Evolutionary conservation across 2,329 filamentous ascomycete species (phyloP).

Genomic region (Alternaria burnsii): DNA sequence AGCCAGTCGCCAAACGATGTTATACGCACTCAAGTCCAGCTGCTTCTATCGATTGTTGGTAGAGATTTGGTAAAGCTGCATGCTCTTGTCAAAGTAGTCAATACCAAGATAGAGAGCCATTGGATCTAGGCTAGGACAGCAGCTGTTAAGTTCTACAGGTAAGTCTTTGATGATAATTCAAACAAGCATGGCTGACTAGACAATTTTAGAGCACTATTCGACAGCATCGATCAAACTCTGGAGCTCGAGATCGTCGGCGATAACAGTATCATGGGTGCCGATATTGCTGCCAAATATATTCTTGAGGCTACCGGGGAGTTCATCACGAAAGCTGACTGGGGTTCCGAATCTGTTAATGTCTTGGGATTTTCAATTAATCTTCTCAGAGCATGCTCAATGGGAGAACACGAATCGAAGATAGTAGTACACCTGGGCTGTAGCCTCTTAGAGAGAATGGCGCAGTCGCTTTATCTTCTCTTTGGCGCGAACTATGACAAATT

Average conservation of each 20-base stretch:
- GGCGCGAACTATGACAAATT: background rate
- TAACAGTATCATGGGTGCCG: background rate
- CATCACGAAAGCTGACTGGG: background rate
- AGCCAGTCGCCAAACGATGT: background rate
- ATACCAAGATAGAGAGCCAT: background rate
- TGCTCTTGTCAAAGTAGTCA: background rate
- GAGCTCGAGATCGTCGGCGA: background rate
- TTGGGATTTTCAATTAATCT: background rate
- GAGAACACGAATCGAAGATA: background rate
- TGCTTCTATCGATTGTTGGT: background rate
- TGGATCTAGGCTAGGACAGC: background rate
- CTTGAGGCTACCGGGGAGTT: background rate
- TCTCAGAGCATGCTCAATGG: background rate
- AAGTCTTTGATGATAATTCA: background rate
- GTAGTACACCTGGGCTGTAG: background rate
- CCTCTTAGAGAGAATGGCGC: constrained; percentile 2
- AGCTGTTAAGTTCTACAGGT: constrained; percentile 6
- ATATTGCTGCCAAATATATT: background rate
- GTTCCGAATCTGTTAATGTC: background rate
- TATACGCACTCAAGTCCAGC: background rate
- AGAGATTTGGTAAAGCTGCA: constrained; percentile 1
- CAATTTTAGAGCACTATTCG: background rate
- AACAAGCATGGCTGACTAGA: background rate
- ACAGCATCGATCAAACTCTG: background rate
- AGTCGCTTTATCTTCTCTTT: background rate